Evolutionary conservation across 225 moss, liverwort and hornwort genomes (phyloP).

Genomic region (Rhytidiadelphus loreus): DNA sequence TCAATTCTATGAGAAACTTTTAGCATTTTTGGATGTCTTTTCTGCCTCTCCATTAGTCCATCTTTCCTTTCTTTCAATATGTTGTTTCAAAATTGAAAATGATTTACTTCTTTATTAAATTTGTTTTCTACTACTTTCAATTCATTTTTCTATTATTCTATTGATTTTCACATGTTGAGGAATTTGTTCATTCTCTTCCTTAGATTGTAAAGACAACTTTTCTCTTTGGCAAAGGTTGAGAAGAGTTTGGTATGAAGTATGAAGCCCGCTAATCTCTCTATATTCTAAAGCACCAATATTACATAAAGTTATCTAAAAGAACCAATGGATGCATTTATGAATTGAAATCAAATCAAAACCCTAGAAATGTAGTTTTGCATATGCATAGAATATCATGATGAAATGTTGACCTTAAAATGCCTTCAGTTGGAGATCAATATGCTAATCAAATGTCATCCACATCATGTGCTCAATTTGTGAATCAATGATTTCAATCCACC

Average conservation of each 20-base stretch:
- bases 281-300: not conserved
- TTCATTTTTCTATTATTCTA: not conserved
- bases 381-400: not conserved
- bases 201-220: not conserved
- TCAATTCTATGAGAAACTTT: not conserved
- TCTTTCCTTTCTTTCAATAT: not conserved
- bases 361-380: not conserved
- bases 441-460: not conserved
- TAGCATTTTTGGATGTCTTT: too few relatives aligned
- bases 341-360: not conserved
- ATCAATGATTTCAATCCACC: not conserved
- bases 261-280: not conserved
- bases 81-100: not conserved
- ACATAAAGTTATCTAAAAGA: not conserved
- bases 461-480: not conserved
- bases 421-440: rapidly evolving
- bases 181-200: not conserved
- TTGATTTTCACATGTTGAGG: not conserved
- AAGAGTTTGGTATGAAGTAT: not conserved
- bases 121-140: not conserved
- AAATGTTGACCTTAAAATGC: not conserved
- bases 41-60: rapidly evolving
- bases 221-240: not conserved
- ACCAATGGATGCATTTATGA: not conserved
- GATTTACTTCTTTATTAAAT: too few relatives aligned